These are phyloP conservation scores for Iberis pinnata DNA, from an alignment of 345 rosid species.

Conservation along the genomic window DNA sequence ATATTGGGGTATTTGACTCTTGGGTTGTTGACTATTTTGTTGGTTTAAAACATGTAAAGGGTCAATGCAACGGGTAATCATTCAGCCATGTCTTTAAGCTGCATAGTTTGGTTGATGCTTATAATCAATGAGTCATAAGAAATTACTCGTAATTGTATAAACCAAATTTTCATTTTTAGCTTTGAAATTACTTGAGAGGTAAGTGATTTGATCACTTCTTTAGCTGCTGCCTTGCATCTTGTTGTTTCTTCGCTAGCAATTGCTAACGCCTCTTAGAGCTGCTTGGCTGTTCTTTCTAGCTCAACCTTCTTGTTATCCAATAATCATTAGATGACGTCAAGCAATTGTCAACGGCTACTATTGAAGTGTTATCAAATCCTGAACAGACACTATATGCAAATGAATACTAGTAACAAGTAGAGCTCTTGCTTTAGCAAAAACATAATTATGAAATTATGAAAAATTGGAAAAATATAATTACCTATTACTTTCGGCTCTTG, in stretches of 20 bases:
- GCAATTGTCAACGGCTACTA: too few relatives aligned
- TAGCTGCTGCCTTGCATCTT: conserved; percentile 96
- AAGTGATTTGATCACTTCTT: conserved; percentile 96
- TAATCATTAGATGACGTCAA: too few relatives aligned
- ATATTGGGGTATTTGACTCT: conserved; percentile 39
- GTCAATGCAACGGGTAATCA: conserved; percentile 62
- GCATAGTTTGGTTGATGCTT: conserved; percentile 17
- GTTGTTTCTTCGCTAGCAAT: conserved; percentile 82
- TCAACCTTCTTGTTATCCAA: conserved; percentile 91
- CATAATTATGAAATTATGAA: too few relatives aligned
- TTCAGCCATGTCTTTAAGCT: conserved; percentile 93
- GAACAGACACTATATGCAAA: too few relatives aligned
- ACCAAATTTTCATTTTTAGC: neutral
- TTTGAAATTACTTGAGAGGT: conserved; percentile 73
- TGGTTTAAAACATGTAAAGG: conserved; percentile 40
- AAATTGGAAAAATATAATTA: too few relatives aligned
- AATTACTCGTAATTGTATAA: neutral
- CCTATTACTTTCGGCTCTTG: too few relatives aligned
- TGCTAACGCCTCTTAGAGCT: conserved; percentile 77
- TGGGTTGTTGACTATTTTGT: conserved; percentile 41
- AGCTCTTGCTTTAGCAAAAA: too few relatives aligned
- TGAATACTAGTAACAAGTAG: too few relatives aligned
- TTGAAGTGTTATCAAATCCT: too few relatives aligned
- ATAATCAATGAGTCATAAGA: conserved; percentile 19
- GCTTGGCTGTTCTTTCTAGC: conserved; percentile 81